Evolutionary conservation across 768 basidiomycete species (phyloP), one percentile per base, ranked within the genome.

Genomic region (Sistotremastrum niveocremeum): DNA sequence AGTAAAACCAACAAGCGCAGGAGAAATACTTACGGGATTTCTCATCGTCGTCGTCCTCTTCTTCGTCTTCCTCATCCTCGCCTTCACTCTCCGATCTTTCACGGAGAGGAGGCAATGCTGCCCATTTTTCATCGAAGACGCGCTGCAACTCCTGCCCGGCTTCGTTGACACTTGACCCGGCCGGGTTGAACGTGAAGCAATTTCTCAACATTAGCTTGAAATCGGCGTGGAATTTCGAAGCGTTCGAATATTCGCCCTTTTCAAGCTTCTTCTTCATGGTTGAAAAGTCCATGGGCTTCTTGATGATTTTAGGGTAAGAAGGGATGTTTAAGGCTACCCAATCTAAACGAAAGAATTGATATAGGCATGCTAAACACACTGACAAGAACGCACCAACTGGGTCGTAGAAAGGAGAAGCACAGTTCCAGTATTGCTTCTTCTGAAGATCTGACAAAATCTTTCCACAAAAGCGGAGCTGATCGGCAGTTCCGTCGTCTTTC

Each of bases 131-230:
- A 47, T 93, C 83, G 62, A 98, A 99, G 33, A 90, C 62, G 20
- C 75, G 75, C 60, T 90, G 78, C n/a, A 98, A 66, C 42, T 88
- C 79, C 40, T 78, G 73, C 5, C 91, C 95, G 12, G 89, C 84
- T 43, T 79, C 73, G 56, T 91, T 82, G 47, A 98, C 94, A 32
- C 77, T 76, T 6, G 89, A 87, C 33, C 84, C 84, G 28, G 78
- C 70, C 5, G 91, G 90, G 55, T 99, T 98, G 71, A 93, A 99
- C 2, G 73, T 65, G 60, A 84, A 82, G 60, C 93, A 97, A 61
- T 99, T 99, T 42, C 81, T 74, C 56, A 97, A 83, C 84, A 98
- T 91, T 50, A 94, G 68, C 63, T 83, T 85, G 68, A 98, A 85
- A 64, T 99, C 95, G 32, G 81, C 77, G 52, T 83, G 80, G 60